Evolutionary conservation across 169 alveolate genomes (phyloP).

Genomic region (Eimeria maxima): DNA sequence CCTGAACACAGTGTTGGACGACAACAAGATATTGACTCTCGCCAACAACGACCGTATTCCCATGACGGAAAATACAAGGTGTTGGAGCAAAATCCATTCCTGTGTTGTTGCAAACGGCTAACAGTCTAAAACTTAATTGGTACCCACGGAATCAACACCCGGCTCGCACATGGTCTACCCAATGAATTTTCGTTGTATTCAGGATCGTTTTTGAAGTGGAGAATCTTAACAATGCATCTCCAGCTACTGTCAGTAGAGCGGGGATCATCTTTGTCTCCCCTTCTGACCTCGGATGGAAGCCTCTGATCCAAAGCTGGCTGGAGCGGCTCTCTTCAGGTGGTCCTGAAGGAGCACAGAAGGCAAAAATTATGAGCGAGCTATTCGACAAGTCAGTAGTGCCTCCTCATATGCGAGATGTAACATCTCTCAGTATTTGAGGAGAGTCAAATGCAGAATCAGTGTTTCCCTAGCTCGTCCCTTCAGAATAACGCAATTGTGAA

Average conservation of each 20-base stretch:
- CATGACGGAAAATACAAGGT: slow-evolving; percentile 95
- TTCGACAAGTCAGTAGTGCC: slow-evolving; percentile 88
- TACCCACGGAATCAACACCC: not conserved
- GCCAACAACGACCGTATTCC: slow-evolving; percentile 97
- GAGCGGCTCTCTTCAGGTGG: slow-evolving; percentile 86
- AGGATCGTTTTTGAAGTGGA: slow-evolving; percentile 97
- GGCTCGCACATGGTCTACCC: not conserved
- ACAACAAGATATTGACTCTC: slow-evolving; percentile 95
- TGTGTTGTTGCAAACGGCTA: not conserved
- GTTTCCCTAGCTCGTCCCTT: not conserved
- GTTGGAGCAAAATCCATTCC: not conserved
- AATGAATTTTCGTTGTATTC: slow-evolving; percentile 71
- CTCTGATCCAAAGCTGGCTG: slow-evolving; percentile 95
- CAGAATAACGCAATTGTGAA: not conserved
- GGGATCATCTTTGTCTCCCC: slow-evolving; percentile 97
- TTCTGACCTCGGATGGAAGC: slow-evolving; percentile 96
- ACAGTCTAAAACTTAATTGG: not conserved
- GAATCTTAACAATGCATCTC: slow-evolving; percentile 95
- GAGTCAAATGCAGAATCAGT: not conserved
- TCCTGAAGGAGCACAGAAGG: slow-evolving; percentile 90
- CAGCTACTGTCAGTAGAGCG: slow-evolving; percentile 97
- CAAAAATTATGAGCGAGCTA: slow-evolving; percentile 88
- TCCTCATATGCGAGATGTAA: not conserved
- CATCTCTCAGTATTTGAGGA: not conserved
- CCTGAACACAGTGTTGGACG: slow-evolving; percentile 97